These are phyloP conservation scores for Penicillium longicatenatum DNA, from an alignment of 495 filamentous ascomycete species.

Conservation along the genomic window DNA sequence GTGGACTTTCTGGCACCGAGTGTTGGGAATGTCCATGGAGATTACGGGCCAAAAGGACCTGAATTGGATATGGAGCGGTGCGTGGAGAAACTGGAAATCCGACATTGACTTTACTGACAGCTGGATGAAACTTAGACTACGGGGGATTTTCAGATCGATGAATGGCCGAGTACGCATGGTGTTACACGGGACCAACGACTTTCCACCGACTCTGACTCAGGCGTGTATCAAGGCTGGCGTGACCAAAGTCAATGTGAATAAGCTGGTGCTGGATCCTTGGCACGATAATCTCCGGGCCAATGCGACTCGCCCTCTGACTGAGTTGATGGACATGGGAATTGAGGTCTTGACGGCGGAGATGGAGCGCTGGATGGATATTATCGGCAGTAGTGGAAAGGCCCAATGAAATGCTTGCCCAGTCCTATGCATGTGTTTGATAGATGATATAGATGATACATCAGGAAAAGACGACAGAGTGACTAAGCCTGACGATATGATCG, in stretches of 20 bases:
- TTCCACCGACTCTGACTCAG: conserved; percentile 57
- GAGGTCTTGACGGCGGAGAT: conserved; percentile 61
- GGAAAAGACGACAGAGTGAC: no score
- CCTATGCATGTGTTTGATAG: no score
- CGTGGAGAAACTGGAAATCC: background rate
- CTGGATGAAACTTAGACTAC: conserved; percentile 8
- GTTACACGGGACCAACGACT: conserved; percentile 71
- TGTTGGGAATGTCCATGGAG: conserved; percentile 79
- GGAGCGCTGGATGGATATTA: conserved; percentile 66
- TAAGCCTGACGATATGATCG: no score
- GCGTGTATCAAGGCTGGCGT: conserved; percentile 63
- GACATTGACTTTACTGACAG: background rate
- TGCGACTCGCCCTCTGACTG: conserved; percentile 61
- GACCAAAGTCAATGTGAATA: conserved; percentile 73
- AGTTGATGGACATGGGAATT: conserved; percentile 66
- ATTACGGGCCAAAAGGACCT: conserved; percentile 66
- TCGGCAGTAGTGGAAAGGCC: conserved; percentile 65
- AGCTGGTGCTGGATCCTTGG: conserved; percentile 66
- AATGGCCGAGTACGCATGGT: conserved; percentile 61
- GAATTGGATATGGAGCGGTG: conserved; percentile 62
- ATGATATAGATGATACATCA: no score
- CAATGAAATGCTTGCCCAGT: background rate
- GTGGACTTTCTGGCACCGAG: conserved; percentile 75
- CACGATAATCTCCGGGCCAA: conserved; percentile 58
- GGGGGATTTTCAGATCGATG: conserved; percentile 19